These are phyloP conservation scores for Melocanna baccifera DNA, from an alignment of 176 grass and related monocot species.

Conservation along the genomic window DNA sequence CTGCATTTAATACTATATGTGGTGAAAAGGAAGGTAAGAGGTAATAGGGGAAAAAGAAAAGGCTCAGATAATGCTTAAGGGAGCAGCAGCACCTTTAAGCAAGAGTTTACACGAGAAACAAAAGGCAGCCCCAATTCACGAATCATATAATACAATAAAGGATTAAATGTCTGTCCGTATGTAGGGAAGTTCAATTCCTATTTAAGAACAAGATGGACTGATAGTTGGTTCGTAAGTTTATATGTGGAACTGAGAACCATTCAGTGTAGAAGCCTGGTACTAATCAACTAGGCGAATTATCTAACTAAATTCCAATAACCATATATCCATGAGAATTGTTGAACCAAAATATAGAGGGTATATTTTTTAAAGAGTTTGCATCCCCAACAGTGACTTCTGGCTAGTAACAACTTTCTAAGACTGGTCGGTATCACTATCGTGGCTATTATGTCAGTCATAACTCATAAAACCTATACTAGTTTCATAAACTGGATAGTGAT, in stretches of 20 bases:
- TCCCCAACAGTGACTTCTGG: neutral
- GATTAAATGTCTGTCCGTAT: neutral
- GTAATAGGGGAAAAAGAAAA: conserved; percentile 10
- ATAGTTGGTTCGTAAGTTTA: neutral
- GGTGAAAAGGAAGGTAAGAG: conserved; percentile 55
- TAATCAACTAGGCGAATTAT: neutral
- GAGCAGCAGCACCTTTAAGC: neutral
- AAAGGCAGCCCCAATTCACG: neutral
- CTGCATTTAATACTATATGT: conserved; percentile 69
- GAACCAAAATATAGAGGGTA: neutral
- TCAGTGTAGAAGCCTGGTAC: neutral
- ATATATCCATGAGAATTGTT: neutral
- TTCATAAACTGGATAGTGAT: neutral
- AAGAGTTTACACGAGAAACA: neutral
- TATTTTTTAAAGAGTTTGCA: neutral
- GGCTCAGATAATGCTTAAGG: neutral
- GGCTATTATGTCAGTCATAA: conserved; percentile 1
- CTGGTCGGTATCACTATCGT: neutral
- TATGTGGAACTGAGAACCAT: neutral
- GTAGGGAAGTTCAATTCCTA: conserved; percentile 11
- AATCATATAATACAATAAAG: neutral
- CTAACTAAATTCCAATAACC: neutral
- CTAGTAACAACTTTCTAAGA: neutral
- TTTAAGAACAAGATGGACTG: neutral
- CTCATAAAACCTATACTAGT: neutral